A percentile compares a stretch with the other conserved stretches of the same genome.
These are phyloP conservation scores for Dendrothele bispora DNA, from an alignment of 768 basidiomycete genomes.

Conservation along the genomic window DNA sequence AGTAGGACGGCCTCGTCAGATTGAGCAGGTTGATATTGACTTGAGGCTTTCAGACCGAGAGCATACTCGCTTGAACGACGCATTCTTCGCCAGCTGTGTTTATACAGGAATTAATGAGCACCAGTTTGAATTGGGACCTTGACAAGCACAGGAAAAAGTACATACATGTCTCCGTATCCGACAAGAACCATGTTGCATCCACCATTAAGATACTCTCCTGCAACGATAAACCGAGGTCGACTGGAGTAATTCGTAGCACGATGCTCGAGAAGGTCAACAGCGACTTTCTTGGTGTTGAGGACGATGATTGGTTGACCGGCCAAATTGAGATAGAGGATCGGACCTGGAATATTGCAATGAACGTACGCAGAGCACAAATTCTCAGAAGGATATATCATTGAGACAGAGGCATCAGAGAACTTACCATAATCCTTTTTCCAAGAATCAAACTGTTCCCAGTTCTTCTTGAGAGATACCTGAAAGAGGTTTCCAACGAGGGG, in stretches of 20 bases:
- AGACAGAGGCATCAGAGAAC: too few species aligned
- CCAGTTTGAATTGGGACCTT: neutral
- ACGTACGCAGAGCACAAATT: too few species aligned
- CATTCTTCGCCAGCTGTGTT: constrained; percentile 8
- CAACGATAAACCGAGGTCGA: constrained; percentile 2
- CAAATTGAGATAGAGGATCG: constrained; percentile 2
- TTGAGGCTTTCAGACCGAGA: neutral
- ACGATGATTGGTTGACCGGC: constrained; percentile 6
- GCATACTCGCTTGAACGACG: constrained; percentile 5
- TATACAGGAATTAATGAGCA: too few species aligned
- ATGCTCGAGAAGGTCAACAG: constrained; percentile 2
- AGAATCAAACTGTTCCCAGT: too few species aligned
- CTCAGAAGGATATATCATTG: too few species aligned
- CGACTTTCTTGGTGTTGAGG: constrained; percentile 4
- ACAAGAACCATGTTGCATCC: neutral
- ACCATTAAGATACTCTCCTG: constrained; percentile 1
- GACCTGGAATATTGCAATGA: too few species aligned
- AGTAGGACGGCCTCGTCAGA: constrained; percentile 3
- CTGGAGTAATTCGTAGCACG: constrained; percentile 4
- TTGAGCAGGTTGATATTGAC: constrained; percentile 2
- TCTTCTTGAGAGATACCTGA: too few species aligned
- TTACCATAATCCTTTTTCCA: too few species aligned
- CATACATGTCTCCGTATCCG: constrained; percentile 6
- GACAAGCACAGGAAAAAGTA: too few species aligned
- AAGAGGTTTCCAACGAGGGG: too few species aligned